Conservation (phyloP, 768 basidiomycete genomes). For the Hydnomerulius pinastri region DNA sequence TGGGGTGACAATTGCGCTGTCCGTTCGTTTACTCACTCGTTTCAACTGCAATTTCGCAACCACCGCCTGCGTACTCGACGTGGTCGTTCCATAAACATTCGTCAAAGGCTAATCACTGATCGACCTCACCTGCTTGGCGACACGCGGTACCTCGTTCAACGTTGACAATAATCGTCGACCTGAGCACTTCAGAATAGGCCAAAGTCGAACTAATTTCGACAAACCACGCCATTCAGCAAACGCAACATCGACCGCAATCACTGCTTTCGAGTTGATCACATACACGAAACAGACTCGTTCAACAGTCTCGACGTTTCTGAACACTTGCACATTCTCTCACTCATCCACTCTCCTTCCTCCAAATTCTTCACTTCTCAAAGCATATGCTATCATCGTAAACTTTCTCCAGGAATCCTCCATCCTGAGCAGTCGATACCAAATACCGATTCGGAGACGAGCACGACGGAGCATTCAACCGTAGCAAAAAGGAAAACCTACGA, state of each 20-base stretch:
- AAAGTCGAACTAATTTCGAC: not conserved
- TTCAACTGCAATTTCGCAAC: too few relatives aligned
- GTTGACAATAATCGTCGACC: not conserved
- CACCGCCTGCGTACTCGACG: too few relatives aligned
- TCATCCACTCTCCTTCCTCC: not conserved
- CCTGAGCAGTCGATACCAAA: not conserved
- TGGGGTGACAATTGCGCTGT: too few relatives aligned
- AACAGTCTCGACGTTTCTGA: not conserved
- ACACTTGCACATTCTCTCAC: not conserved
- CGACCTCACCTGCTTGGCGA: too few relatives aligned
- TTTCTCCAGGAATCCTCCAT: not conserved
- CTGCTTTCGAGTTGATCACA: not conserved
- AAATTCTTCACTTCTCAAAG: not conserved
- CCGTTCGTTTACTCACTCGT: too few relatives aligned
- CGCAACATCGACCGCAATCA: not conserved
- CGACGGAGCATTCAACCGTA: not conserved
- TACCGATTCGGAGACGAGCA: not conserved
- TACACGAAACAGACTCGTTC: not conserved
- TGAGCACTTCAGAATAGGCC: not conserved
- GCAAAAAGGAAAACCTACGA: too few relatives aligned
- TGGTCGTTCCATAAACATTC: too few relatives aligned
- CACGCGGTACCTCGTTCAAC: not conserved
- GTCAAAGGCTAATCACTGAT: too few relatives aligned
- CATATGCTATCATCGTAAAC: not conserved
- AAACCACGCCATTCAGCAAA: not conserved